Evolutionary conservation across 192 early-diverging fungal genomes (phyloP).

Genomic region (Entomortierella parvispora): DNA sequence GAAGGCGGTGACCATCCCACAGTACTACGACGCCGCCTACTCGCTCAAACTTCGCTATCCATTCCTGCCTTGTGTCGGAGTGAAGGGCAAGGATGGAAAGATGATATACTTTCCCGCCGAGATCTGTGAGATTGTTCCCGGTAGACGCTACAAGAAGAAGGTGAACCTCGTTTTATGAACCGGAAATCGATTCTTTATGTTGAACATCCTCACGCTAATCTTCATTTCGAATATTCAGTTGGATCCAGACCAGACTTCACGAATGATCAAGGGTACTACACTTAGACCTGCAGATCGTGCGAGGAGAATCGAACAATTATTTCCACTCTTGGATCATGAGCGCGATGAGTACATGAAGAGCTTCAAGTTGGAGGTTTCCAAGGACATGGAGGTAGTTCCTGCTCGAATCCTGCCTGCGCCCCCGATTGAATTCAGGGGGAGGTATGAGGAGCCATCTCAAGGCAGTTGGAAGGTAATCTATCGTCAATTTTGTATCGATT

Average conservation of each 20-base stretch:
- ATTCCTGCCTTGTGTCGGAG: constrained; percentile 81
- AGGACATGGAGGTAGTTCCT: constrained; percentile 70
- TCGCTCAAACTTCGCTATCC: constrained; percentile 75
- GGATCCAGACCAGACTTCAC: constrained; percentile 84
- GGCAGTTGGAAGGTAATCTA: constrained; percentile 39
- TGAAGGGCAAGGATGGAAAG: constrained; percentile 51
- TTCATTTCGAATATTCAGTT: too few species aligned
- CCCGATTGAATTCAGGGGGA: constrained; percentile 60
- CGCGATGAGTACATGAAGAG: constrained; percentile 70
- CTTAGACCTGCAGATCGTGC: constrained; percentile 69
- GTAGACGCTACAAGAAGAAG: constrained; percentile 82
- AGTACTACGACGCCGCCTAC: constrained; percentile 82
- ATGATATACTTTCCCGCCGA: constrained; percentile 82
- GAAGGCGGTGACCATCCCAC: constrained; percentile 59
- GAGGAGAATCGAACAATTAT: constrained; percentile 67
- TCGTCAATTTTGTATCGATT: too few species aligned
- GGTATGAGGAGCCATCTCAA: not conserved
- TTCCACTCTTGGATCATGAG: constrained; percentile 63
- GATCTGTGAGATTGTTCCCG: constrained; percentile 83
- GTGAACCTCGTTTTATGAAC: too few species aligned
- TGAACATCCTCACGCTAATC: too few species aligned
- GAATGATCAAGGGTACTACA: constrained; percentile 94
- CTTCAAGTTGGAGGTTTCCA: constrained; percentile 72
- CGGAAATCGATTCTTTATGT: too few species aligned
- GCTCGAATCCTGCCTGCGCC: constrained; percentile 79